These are phyloP conservation scores for Kandelia obovata DNA, from an alignment of 345 rosid genomes.

Conservation along the genomic window DNA sequence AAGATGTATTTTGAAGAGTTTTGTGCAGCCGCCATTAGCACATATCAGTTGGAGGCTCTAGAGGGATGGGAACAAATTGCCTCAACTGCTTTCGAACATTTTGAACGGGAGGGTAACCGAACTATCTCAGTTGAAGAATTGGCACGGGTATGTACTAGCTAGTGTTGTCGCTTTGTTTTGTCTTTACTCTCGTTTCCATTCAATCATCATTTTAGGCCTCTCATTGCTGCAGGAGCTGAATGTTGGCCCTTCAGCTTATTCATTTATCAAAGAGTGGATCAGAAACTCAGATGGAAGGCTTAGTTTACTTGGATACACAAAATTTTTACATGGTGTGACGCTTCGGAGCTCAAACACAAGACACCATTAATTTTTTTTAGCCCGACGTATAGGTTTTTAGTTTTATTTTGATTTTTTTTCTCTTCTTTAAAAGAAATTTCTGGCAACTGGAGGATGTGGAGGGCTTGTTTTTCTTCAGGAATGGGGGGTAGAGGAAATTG, in stretches of 20 bases:
- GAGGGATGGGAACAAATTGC: constrained; percentile 86
- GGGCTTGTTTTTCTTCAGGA: constrained; percentile 10
- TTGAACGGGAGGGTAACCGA: constrained; percentile 83
- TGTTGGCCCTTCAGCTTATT: constrained; percentile 77
- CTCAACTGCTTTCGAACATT: constrained; percentile 65
- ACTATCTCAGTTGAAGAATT: constrained; percentile 70
- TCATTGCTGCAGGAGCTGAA: constrained; percentile 55
- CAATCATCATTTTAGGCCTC: background rate
- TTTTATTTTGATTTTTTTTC: background rate
- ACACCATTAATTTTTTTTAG: constrained; percentile 41
- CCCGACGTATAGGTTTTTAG: constrained; percentile 7
- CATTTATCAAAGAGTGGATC: constrained; percentile 75
- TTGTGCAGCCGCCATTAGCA: constrained; percentile 84
- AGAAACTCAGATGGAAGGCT: constrained; percentile 80
- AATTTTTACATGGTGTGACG: constrained; percentile 81
- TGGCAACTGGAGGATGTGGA: constrained; percentile 15
- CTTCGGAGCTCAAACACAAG: constrained; percentile 71
- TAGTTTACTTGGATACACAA: constrained; percentile 71
- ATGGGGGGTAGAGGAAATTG: constrained; percentile 21
- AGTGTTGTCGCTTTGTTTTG: background rate
- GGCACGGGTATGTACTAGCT: constrained; percentile 48
- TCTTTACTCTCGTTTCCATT: background rate
- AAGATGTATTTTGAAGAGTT: constrained; percentile 82
- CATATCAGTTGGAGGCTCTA: constrained; percentile 79
- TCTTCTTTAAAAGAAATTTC: background rate